Base-by-base conservation (phyloP, 768 basidiomycete genomes). In the Naganishia vishniacii region DNA sequence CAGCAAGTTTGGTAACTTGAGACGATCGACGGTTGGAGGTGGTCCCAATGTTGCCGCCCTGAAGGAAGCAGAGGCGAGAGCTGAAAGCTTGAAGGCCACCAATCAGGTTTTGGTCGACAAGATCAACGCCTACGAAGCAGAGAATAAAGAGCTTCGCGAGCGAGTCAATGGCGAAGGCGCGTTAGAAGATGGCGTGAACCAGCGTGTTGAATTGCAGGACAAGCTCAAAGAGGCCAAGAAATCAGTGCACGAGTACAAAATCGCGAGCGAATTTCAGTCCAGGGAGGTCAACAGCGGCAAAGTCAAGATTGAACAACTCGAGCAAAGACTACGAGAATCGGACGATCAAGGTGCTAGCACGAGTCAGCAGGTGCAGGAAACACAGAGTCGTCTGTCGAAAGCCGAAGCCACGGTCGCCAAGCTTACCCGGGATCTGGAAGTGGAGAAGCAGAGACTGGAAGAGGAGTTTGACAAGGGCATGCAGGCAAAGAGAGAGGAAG, bases 11-110 rank as follows among this genome's bases (percentile, higher is more conserved):
- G 47, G 25, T 40, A 20, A 7, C 18, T 31, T 64, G 4, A 34
- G 49, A 12, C 48, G 62, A 5, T 53, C 62, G 25, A 47, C 48
- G 40, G n/a, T 44, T 16, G 48, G 48, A 23, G 18, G 62, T 40
- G 41, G 44, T 56, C 42, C 53, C 71, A 16, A 20, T 56, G 4
- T 23, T 12, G 53, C 53, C 6, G 53, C 53, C 7, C 20, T 56
- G 4, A 56, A 26, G 13, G 41, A 70, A 76, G 16, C 69, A 9
- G 29, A 73, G 34, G 70, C 75, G 16, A 77, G 83, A 20, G 70
- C 86, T 64, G 80, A 80, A 53, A 82, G 85, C 23, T 78, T 91
- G 29, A 82, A 74, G 25, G 58, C 62, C 31, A 65, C 68, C 16
- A 77, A 77, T 63, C 69, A 70, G 16, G 73, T 75, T 23, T 65